Percentiles rank a stretch among this genome's conserved stretches.
Conservation (phyloP, 2,329 filamentous ascomycete genomes). For the Xylaria sp. region DNA sequence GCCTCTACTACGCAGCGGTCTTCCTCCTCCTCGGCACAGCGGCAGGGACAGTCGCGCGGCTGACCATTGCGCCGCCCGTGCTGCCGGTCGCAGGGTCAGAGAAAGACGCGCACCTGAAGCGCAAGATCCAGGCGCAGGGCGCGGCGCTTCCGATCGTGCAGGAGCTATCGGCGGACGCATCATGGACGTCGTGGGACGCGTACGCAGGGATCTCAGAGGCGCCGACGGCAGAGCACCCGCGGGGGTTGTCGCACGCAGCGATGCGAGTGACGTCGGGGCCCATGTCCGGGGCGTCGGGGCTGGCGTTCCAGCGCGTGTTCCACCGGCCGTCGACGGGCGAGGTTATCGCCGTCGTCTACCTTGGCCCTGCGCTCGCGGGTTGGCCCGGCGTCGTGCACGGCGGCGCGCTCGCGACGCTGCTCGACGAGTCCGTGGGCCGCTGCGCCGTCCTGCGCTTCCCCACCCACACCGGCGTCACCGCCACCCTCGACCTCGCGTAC, state of each 20-base stretch:
- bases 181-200: slow-evolving; percentile 49
- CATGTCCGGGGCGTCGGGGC: slow-evolving; percentile 48
- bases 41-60: slow-evolving; percentile 46
- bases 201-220: slow-evolving; percentile 39
- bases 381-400: slow-evolving; percentile 78
- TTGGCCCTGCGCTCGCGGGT: slow-evolving; percentile 68
- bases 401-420: slow-evolving; percentile 68
- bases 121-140: slow-evolving; percentile 49
- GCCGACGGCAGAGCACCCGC: not conserved
- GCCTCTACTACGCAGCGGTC: slow-evolving; percentile 39
- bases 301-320: slow-evolving; percentile 66
- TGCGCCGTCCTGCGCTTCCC: slow-evolving; percentile 59
- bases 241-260: not conserved
- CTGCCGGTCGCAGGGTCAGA: slow-evolving; percentile 47
- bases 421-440: slow-evolving; percentile 73
- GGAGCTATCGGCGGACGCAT: slow-evolving; percentile 50
- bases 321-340: slow-evolving; percentile 64
- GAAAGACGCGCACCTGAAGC: slow-evolving; percentile 49
- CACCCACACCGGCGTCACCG: slow-evolving; percentile 58
- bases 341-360: slow-evolving; percentile 67
- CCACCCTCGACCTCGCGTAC: slow-evolving; percentile 66
- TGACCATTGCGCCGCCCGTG: slow-evolving; percentile 51
- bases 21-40: slow-evolving; percentile 50
- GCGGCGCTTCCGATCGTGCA: slow-evolving; percentile 55
- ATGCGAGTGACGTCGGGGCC: slow-evolving; percentile 49